Evolutionary conservation across 305 asterid species (phyloP), one percentile per base, ranked within the genome.

Genomic region (Fraxinus platypoda): DNA sequence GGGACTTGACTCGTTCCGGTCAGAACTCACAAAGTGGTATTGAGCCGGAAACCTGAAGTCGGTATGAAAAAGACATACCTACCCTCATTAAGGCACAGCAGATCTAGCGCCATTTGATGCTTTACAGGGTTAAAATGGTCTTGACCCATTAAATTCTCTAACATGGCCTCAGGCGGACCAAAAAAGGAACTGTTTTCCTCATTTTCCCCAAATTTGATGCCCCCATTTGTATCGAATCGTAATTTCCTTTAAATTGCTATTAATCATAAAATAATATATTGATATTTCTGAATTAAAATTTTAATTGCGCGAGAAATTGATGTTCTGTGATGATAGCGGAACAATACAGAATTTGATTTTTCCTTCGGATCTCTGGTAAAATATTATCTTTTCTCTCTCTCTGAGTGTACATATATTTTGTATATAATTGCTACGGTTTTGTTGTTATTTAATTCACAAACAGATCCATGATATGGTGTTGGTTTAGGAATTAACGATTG

Each of bases 281-380:
- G 9, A 41, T 9, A 9, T 41, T 8, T 41, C 12, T 38, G 46
- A 38, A 38, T 38, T 3, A 15, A n/a, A 52, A 52, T 3, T n/a
- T 52, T 3, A 15, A 3, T 52, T 52, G 21, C 23, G 23, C 8
- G 1, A 3, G 57, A 41, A 64, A 23, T 81, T 79, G 75, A 74
- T 59, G 54, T 83, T 78, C 26, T 11, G 75, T 31, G 71, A 35
- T 77, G 86, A 43, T 72, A 64, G 49, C 15, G 59, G 72, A 19
- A 76, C 82, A 1, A 46, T 19, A 7, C 30, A 6, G 12, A 15
- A 68, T 64, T 66, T 74, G 83, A 81, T 86, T 83, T 79, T 49
- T 82, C 78, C 28, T 72, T 62, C 46, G 72, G 80, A 77, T 83
- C 83, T 66, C 83, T 74, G 89, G 89, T 84, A 71, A 23, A 2